These are phyloP conservation scores for Schrenkiella parvula DNA, from an alignment of 345 rosid species.

Conservation along the genomic window DNA sequence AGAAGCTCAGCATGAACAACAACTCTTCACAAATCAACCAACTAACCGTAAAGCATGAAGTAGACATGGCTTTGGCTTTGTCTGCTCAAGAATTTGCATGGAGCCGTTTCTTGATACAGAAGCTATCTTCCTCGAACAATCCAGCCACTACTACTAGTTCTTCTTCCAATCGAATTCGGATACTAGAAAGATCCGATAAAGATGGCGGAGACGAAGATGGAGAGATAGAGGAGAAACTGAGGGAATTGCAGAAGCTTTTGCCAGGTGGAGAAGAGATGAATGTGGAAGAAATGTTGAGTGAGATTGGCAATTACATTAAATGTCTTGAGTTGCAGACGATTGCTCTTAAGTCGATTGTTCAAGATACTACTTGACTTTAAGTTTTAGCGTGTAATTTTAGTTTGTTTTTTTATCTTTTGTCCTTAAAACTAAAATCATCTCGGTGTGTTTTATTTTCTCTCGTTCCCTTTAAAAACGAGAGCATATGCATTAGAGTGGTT, in stretches of 20 bases:
- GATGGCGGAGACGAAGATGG: constrained; percentile 23
- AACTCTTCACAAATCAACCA: constrained; percentile 2
- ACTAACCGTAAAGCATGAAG: constrained; percentile 40
- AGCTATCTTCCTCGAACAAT: constrained; percentile 24
- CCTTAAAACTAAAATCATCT: not conserved
- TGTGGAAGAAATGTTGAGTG: constrained; percentile 40
- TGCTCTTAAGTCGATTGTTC: constrained; percentile 37
- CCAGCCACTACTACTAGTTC: constrained; percentile 6
- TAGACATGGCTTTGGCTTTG: constrained; percentile 45
- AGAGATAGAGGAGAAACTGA: constrained; percentile 20
- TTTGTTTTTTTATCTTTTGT: constrained; percentile 13
- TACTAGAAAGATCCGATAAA: not conserved
- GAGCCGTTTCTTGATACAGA: constrained; percentile 41
- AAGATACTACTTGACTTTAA: constrained; percentile 26
- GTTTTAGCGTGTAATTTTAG: constrained; percentile 20
- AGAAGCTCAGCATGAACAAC: constrained; percentile 32
- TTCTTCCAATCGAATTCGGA: not conserved
- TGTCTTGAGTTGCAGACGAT: constrained; percentile 47
- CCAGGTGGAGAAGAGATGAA: constrained; percentile 45
- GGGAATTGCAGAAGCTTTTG: constrained; percentile 30
- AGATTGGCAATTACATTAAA: constrained; percentile 38
- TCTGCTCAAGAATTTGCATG: constrained; percentile 45
- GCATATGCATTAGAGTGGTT: not conserved
- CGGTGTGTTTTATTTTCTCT: not conserved
- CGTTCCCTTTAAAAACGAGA: not conserved